Conservation (phyloP, 176 grass and related monocot species). For the Oryza punctata region DNA sequence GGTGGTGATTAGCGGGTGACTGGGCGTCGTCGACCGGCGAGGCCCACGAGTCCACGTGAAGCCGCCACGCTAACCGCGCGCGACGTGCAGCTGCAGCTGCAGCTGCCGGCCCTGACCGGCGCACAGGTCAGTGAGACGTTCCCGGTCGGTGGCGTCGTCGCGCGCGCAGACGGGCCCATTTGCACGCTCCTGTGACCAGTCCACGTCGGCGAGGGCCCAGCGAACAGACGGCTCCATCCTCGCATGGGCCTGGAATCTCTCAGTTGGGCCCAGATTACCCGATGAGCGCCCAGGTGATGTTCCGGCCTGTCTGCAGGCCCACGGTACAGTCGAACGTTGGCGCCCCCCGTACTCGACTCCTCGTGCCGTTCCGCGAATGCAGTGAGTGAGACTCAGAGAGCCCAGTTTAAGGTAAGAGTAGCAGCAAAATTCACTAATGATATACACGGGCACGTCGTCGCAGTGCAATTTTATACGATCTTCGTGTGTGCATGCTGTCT, state of each 20-base stretch:
- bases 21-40: background rate
- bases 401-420: background rate
- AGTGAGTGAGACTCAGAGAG: too few species aligned
- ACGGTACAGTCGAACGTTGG: conserved; percentile 13
- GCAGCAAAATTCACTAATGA: too few species aligned
- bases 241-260: background rate
- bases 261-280: background rate
- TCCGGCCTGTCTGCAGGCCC: conserved; percentile 24
- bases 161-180: background rate
- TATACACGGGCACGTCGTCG: background rate
- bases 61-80: background rate
- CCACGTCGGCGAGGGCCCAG: conserved; percentile 5
- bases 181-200: conserved; percentile 1
- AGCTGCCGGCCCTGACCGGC: conserved; percentile 5
- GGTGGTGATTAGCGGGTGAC: background rate
- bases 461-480: background rate
- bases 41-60: conserved; percentile 12
- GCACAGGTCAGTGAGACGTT: conserved; percentile 50
- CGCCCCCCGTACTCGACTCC: background rate
- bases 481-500: background rate
- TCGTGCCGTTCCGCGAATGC: background rate
- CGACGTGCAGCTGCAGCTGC: background rate
- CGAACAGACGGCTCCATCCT: background rate
- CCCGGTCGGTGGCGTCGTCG: background rate
- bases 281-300: conserved; percentile 1